These are phyloP conservation scores for Solanum hybrid DNA, from an alignment of 305 asterid species.

Conservation along the genomic window DNA sequence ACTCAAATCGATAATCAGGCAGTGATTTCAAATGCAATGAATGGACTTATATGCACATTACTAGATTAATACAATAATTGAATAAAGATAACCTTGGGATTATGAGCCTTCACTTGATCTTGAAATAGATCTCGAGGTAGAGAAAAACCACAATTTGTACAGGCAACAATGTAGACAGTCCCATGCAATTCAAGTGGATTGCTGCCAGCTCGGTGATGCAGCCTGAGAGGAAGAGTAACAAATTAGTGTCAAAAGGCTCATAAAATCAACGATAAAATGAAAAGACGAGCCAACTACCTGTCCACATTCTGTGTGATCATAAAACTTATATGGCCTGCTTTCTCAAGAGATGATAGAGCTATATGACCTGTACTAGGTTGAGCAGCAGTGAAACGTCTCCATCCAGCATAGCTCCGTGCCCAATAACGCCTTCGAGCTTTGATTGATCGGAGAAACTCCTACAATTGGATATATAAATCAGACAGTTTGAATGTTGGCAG, in stretches of 20 bases:
- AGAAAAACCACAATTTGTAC: constrained; percentile 81
- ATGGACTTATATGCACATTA: background rate
- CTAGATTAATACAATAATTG: background rate
- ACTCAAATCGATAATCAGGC: background rate
- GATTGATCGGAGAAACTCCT: constrained; percentile 72
- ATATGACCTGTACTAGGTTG: constrained; percentile 83
- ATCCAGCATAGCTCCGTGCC: constrained; percentile 98
- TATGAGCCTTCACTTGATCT: constrained; percentile 81
- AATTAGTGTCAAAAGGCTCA: constrained; percentile 4
- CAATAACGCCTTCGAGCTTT: constrained; percentile 81
- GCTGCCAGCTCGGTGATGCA: constrained; percentile 97
- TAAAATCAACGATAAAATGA: background rate
- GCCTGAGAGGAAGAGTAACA: constrained; percentile 34
- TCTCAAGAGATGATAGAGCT: constrained; percentile 87
- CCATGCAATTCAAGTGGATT: constrained; percentile 97
- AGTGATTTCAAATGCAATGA: background rate
- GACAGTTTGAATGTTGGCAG: background rate
- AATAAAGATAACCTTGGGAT: constrained; percentile 59
- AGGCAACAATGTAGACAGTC: constrained; percentile 78
- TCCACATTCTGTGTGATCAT: constrained; percentile 93
- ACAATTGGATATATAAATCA: constrained; percentile 12
- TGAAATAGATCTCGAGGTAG: constrained; percentile 69
- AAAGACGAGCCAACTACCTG: constrained; percentile 38
- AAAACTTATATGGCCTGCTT: constrained; percentile 54
- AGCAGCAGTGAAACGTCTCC: constrained; percentile 84